Base-by-base conservation (phyloP, 306 rosid species). In the Cercis canadensis region DNA sequence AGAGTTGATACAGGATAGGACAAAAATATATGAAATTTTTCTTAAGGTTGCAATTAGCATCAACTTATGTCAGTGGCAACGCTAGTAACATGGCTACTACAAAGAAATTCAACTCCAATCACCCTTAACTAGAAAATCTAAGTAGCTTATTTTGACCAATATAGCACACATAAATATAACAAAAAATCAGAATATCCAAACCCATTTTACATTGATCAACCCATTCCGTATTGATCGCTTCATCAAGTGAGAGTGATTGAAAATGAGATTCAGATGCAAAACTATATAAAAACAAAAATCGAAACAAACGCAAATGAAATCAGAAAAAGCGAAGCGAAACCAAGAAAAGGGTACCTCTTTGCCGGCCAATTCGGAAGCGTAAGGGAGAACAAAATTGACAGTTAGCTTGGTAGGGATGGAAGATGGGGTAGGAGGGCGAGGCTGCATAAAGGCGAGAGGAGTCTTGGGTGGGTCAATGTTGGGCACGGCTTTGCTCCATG, bases 361-460 rank as follows among this genome's bases (percentile, higher is more conserved):
- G 17, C 82, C 75, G 34, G 97, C 59, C 65, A 91, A 84, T 75
- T 84, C 96, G 5, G 99, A 95, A 33, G 89, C 65, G 67, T 95
- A 95, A 7, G 99, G 97, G 6, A 95, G 96, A 7, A 91, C 97
- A 17, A 95, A 95, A 75, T 95, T 95, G 76, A 95, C 90, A 6
- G 96, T 95, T 81, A 95, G 96, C 82, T 95, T 95, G 37, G 86
- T 1, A 5, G 97, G 99, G 67, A 91, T 80, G 17, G 96, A 21
- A 8, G 92, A 56, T 2, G 97, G 99, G 13, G 62, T 61, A 0
- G 89, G 61, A 0, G 99, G 96, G 4, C 99, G 97, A 60, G 92
- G 87, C 79, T 78, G 17, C 90, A 95, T 78, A 78, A 78, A 95
- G 9, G 84, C 15, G 24, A 81, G 14, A 1, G 99, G 99, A 9